Conservation (phyloP, 345 rosid genomes). For the Eutrema yunnanense region DNA sequence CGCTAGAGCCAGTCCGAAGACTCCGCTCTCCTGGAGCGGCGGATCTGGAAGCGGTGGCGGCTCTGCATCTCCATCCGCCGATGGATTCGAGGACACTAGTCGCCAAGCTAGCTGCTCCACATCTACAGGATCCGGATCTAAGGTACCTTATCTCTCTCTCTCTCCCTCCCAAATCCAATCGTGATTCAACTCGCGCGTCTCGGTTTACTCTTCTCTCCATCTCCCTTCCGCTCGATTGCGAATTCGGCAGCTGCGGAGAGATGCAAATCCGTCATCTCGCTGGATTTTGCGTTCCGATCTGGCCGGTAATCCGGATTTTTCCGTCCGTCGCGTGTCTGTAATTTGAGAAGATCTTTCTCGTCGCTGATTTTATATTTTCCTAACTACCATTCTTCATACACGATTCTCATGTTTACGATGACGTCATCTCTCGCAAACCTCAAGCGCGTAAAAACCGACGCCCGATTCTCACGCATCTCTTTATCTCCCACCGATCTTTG, state of each 20-base stretch:
- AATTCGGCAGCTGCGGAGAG: background rate
- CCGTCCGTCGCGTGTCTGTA: background rate
- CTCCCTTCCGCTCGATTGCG: background rate
- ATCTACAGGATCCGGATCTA: conserved; percentile 60
- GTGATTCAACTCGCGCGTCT: background rate
- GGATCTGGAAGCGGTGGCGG: conserved; percentile 34
- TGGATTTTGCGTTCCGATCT: conserved; percentile 4
- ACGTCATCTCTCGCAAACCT: background rate
- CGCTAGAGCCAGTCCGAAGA: conserved; percentile 54
- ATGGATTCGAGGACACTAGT: conserved; percentile 57
- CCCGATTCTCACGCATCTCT: background rate
- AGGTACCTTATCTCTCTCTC: conserved; percentile 37
- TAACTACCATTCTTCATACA: background rate
- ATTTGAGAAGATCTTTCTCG: background rate
- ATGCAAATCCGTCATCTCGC: background rate
- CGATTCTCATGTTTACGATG: background rate
- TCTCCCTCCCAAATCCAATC: background rate
- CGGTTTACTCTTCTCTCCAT: background rate
- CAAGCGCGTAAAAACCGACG: background rate
- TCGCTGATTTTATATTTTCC: background rate
- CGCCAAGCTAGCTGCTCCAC: conserved; percentile 38
- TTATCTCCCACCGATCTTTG: background rate
- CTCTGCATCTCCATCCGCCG: conserved; percentile 50
- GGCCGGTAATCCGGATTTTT: background rate
- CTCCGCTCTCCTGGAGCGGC: conserved; percentile 76